These are phyloP conservation scores for Teunomyces pallodes DNA, from an alignment of 805 yeast species.

Conservation along the genomic window DNA sequence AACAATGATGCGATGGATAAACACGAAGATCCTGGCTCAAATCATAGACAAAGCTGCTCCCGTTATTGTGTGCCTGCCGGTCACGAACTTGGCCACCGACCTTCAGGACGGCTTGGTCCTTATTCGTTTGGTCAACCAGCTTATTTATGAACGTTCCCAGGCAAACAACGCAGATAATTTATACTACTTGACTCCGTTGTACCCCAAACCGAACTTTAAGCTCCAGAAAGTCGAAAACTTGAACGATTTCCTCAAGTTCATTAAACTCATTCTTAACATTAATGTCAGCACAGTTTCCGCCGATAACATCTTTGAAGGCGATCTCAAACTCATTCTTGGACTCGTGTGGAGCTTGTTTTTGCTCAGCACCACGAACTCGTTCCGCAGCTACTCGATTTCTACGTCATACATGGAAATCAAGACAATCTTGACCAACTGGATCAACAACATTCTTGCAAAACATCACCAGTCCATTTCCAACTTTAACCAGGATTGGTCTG, in stretches of 20 bases:
- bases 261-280: conserved; percentile 37
- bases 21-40: conserved; percentile 29
- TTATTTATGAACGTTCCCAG: conserved; percentile 22
- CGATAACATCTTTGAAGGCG: conserved; percentile 49
- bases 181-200: conserved; percentile 29
- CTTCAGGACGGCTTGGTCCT: conserved; percentile 41
- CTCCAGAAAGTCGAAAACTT: conserved; percentile 50
- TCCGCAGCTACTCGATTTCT: conserved; percentile 17
- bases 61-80: background rate
- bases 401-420: conserved; percentile 31
- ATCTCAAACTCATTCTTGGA: conserved; percentile 46
- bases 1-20: conserved; percentile 52
- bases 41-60: conserved; percentile 8
- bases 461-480: conserved; percentile 32
- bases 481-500: conserved; percentile 55
- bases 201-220: conserved; percentile 37
- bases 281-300: conserved; percentile 46
- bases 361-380: conserved; percentile 32
- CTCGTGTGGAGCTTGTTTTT: conserved; percentile 49
- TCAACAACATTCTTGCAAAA: conserved; percentile 34
- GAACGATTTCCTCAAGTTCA: conserved; percentile 39
- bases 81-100: conserved; percentile 27
- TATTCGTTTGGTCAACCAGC: conserved; percentile 32
- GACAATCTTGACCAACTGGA: conserved; percentile 46
- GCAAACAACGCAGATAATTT: conserved; percentile 14